phyloP scores from a whole-genome alignment of 768 basidiomycete genomes.

The Kwoniella bestiolae region DNA sequence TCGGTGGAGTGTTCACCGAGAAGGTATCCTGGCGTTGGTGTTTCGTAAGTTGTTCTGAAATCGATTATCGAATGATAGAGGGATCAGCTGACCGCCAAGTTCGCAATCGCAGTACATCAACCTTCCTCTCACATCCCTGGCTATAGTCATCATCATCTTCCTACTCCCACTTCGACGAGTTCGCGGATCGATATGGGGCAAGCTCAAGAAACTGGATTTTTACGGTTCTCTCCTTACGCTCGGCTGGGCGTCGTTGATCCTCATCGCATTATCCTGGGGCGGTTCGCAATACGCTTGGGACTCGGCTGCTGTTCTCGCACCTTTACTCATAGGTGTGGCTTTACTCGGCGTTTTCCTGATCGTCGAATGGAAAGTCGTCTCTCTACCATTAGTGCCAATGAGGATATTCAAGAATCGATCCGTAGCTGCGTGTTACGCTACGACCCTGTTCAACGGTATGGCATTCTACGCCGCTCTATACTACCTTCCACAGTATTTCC shows the following conservation, averaged over 20 bases:
- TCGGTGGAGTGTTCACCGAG: slow-evolving; percentile 70
- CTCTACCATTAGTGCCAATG: slow-evolving; percentile 73
- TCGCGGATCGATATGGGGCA: slow-evolving; percentile 66
- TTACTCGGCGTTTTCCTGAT: slow-evolving; percentile 67
- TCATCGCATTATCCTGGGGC: slow-evolving; percentile 77
- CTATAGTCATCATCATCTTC: slow-evolving; percentile 66
- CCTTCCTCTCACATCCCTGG: slow-evolving; percentile 65
- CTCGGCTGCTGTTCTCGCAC: slow-evolving; percentile 68
- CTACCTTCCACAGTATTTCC: slow-evolving; percentile 77
- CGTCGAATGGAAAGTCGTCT: slow-evolving; percentile 74
- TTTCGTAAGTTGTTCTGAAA: slow-evolving; percentile 59
- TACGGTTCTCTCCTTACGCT: slow-evolving; percentile 67
- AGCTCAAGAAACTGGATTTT: slow-evolving; percentile 71
- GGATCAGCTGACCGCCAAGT: no score
- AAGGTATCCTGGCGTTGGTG: slow-evolving; percentile 74
- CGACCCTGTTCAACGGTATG: slow-evolving; percentile 69
- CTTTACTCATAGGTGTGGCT: slow-evolving; percentile 65
- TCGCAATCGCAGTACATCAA: slow-evolving; percentile 64
- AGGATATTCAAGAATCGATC: slow-evolving; percentile 72
- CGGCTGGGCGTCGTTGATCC: slow-evolving; percentile 66
- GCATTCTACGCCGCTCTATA: slow-evolving; percentile 61
- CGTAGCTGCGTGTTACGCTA: slow-evolving; percentile 69
- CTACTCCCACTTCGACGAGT: slow-evolving; percentile 73
- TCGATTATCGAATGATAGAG: no score
- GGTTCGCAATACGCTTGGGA: slow-evolving; percentile 75